These are phyloP conservation scores for Calophaca sinica DNA, from an alignment of 306 rosid genomes.

Conservation along the genomic window DNA sequence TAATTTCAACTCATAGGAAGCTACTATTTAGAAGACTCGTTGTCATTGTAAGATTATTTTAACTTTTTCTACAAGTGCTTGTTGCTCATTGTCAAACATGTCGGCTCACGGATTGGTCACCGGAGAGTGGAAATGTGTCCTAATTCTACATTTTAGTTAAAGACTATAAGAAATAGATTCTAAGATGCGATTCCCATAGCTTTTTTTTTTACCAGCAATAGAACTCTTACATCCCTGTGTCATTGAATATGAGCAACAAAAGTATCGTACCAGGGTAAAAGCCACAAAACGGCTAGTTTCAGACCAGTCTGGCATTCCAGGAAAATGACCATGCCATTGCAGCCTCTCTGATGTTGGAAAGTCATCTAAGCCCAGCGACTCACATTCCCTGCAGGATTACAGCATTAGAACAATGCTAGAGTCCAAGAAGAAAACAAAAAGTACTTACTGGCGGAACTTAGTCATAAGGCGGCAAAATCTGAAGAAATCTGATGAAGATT, in stretches of 20 bases:
- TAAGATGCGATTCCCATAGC: slow-evolving; percentile 20
- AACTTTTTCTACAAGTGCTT: slow-evolving; percentile 6
- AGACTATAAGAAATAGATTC: slow-evolving; percentile 5
- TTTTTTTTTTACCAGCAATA: background rate
- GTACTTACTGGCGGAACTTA: slow-evolving; percentile 74
- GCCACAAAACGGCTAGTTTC: slow-evolving; percentile 89
- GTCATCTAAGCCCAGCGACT: slow-evolving; percentile 81
- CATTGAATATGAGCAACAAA: slow-evolving; percentile 30
- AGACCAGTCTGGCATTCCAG: slow-evolving; percentile 88
- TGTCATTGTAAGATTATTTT: background rate
- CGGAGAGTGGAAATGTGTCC: background rate
- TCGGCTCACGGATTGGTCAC: background rate
- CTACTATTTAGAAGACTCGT: background rate
- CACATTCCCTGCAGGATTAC: slow-evolving; percentile 81
- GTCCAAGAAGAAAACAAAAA: slow-evolving; percentile 7
- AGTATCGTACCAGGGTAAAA: slow-evolving; percentile 70
- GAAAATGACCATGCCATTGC: slow-evolving; percentile 96
- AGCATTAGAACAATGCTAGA: slow-evolving; percentile 26
- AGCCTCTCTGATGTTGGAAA: slow-evolving; percentile 91
- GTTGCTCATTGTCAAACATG: background rate
- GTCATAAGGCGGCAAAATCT: slow-evolving; percentile 88
- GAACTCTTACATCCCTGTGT: slow-evolving; percentile 9
- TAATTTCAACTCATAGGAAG: slow-evolving; percentile 4
- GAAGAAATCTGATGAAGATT: slow-evolving; percentile 73
- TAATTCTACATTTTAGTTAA: slow-evolving; percentile 24